Conservation (phyloP, 2,329 filamentous ascomycete genomes). For the Exserohilum rostratum region DNA sequence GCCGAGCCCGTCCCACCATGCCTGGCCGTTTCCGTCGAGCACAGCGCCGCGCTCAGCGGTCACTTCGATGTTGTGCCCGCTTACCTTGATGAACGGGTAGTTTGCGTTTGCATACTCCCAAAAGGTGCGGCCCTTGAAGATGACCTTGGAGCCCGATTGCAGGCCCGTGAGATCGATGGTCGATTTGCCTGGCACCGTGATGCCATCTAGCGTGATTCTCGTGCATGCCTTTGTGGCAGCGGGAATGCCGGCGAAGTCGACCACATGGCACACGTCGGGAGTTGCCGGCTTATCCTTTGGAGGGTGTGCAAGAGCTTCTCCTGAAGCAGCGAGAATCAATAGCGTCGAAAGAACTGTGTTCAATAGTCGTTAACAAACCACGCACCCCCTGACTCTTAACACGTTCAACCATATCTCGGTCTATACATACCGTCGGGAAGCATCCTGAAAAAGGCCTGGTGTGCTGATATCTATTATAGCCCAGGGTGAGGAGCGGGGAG, state of each 20-base stretch:
- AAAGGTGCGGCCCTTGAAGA: constrained; percentile 38
- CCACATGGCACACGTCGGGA: constrained; percentile 23
- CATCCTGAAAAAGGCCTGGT: too few species aligned
- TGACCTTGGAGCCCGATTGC: constrained; percentile 50
- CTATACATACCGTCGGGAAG: too few species aligned
- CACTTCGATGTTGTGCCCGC: constrained; percentile 51
- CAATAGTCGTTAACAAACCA: background rate
- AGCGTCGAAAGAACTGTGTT: background rate
- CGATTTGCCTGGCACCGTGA: constrained; percentile 47
- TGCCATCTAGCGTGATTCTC: constrained; percentile 50
- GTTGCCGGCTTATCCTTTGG: background rate
- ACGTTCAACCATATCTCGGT: too few species aligned
- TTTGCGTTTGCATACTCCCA: constrained; percentile 46
- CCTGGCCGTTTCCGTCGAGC: constrained; percentile 29
- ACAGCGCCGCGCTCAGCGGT: constrained; percentile 47
- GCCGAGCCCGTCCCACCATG: constrained; percentile 45
- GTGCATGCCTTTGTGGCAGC: constrained; percentile 51
- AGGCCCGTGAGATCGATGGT: constrained; percentile 51
- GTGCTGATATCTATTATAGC: too few species aligned
- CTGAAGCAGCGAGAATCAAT: constrained; percentile 15
- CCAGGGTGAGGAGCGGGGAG: too few species aligned
- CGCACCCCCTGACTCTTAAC: too few species aligned
- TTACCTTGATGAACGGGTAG: constrained; percentile 38
- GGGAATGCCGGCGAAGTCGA: constrained; percentile 23
- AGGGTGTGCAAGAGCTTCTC: constrained; percentile 2